Conservation (phyloP, 148 eudicot genomes). For the Arctostaphylos glauca region DNA sequence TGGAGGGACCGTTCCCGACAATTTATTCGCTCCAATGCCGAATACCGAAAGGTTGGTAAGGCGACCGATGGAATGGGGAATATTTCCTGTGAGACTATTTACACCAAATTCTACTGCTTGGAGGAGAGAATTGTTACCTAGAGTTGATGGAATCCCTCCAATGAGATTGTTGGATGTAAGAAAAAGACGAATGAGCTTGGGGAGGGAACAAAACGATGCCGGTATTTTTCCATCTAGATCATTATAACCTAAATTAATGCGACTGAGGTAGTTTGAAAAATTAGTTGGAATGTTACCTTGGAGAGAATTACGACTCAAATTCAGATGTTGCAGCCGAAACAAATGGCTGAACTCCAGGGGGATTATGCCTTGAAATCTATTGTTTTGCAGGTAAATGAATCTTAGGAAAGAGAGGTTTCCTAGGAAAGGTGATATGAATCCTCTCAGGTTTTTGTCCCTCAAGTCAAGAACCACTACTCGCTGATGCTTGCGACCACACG, state of each 20-base stretch:
- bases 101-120: fast-evolving
- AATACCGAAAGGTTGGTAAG: neutral
- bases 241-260: fast-evolving
- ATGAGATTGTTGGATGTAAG: neutral
- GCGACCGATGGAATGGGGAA: neutral
- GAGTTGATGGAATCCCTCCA: neutral
- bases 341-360: neutral
- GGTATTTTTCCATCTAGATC: neutral
- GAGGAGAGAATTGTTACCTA: neutral
- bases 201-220: neutral
- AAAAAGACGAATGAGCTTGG: neutral
- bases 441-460: neutral
- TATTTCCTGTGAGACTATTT: neutral
- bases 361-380: neutral
- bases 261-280: neutral
- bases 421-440: neutral
- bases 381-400: neutral
- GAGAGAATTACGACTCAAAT: neutral
- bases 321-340: neutral
- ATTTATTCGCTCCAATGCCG: neutral
- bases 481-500: neutral
- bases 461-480: neutral
- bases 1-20: neutral
- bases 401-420: slow-evolving; percentile 2
- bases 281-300: slow-evolving; percentile 6